Evolutionary conservation across 1,139 yeast genomes (phyloP), one percentile per base, ranked within the genome.

Genomic region (Saccharomycopsis hybrid): DNA sequence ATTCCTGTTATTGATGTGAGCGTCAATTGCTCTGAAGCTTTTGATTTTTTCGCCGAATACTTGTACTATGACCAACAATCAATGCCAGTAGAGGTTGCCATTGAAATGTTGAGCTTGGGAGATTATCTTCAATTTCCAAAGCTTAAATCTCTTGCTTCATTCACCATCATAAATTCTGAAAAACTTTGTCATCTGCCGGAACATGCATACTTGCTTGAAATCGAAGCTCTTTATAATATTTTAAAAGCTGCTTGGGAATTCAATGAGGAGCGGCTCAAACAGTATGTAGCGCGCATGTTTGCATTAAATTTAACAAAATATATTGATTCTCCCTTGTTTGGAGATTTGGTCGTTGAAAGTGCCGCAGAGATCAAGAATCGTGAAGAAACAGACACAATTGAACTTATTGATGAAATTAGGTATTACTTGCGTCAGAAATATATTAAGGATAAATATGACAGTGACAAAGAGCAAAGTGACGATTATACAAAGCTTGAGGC

Each of bases 361-460:
- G 85, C 94, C 0, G 59, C 62, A 9, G 68, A 88, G 58, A 83
- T 85, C 51, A 62, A 72, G 28, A 67, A 65, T 18, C 73, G 94
- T 61, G 82, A 85, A 58, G 85, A 78, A 53, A 82, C 86, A 0
- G 95, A 85, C 65, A 82, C 94, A 1, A 82, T 85, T 61, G 95
- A 85, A 59, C 67, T 85, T 56, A 69, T 85, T 40, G 95, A 85
- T 65, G 95, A 85, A 65, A 80, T 85, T 8, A 69, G 90, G 54
- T 85, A 74, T 62, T 83, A 80, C 57, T 63, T 85, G 50, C 65
- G 74, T 8, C n/a, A 36, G 24, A 36, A 36, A n/a, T 13, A 36
- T n/a, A n/a, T n/a, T n/a, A n/a, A n/a, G n/a, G n/a, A n/a, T n/a
- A n/a, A n/a, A n/a, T n/a, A n/a, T n/a, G n/a, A n/a, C n/a, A n/a